Evolutionary conservation across 371 early-diverging fungal species (phyloP).

Genomic region (Entomophthora muscae): DNA sequence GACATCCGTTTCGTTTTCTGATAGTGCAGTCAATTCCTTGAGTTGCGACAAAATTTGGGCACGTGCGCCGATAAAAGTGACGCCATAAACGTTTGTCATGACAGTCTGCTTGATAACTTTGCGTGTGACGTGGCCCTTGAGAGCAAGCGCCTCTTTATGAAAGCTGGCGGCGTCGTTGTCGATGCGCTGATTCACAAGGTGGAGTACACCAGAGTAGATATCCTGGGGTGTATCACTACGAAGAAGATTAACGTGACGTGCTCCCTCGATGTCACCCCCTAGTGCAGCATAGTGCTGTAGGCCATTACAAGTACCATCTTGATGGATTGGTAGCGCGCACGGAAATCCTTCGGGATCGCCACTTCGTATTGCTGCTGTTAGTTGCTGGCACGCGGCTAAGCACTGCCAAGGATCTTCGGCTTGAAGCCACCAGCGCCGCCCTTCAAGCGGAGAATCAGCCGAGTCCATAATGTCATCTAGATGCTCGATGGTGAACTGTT

Average conservation of each 20-base stretch:
- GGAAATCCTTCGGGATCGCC: constrained; percentile 50
- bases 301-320: constrained; percentile 97
- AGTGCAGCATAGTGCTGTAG: constrained; percentile 97
- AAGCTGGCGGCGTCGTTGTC: constrained; percentile 41
- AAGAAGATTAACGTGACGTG: constrained; percentile 76
- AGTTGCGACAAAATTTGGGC: constrained; percentile 74
- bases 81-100: constrained; percentile 98
- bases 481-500: constrained; percentile 49
- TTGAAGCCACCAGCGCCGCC: constrained; percentile 78
- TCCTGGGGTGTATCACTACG: constrained; percentile 80
- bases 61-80: constrained; percentile 88
- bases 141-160: constrained; percentile 28
- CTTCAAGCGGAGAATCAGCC: constrained; percentile 56
- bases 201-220: constrained; percentile 83
- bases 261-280: constrained; percentile 87
- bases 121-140: constrained; percentile 57
- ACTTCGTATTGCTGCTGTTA: constrained; percentile 54
- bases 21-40: constrained; percentile 43
- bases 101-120: constrained; percentile 97
- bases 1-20: constrained; percentile 27
- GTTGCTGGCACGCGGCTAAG: constrained; percentile 77
- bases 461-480: constrained; percentile 63
- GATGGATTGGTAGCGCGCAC: constrained; percentile 79
- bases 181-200: constrained; percentile 47
- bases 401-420: constrained; percentile 92